A percentile compares a stretch with the other conserved stretches of the same genome.
Evolutionary conservation across 768 basidiomycete species (phyloP).

Genomic region (Auricularia heimuer): DNA sequence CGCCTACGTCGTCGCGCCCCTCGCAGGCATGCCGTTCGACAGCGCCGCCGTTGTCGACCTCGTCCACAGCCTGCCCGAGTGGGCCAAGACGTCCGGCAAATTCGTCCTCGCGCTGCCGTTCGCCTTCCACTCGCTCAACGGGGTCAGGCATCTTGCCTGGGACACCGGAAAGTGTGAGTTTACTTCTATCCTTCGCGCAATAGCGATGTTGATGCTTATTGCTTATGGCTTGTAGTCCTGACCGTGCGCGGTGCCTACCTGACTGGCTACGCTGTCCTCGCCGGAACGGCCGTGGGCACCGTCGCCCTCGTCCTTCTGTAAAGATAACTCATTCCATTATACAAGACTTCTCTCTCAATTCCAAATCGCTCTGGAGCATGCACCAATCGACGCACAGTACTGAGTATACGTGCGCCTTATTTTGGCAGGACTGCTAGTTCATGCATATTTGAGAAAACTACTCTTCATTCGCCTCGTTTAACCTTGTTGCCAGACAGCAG

Average conservation of each 20-base stretch:
- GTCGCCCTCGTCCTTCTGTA: conserved; percentile 53
- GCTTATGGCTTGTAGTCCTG: conserved; percentile 43
- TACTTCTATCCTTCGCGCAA: conserved; percentile 1
- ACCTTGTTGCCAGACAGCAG: no score
- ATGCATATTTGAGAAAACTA: no score
- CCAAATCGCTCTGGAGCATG: no score
- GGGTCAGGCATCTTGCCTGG: conserved; percentile 84
- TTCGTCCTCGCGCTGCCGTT: conserved; percentile 76
- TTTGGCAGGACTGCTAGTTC: no score
- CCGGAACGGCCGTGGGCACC: conserved; percentile 65
- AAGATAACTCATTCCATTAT: background rate
- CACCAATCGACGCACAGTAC: no score
- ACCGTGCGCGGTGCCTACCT: conserved; percentile 70
- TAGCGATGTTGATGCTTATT: conserved; percentile 3
- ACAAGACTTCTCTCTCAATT: no score
- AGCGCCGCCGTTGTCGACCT: conserved; percentile 67
- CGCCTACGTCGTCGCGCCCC: conserved; percentile 75
- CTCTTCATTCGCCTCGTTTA: no score
- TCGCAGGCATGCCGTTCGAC: conserved; percentile 52
- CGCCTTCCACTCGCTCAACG: conserved; percentile 85
- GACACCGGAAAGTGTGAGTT: conserved; percentile 79
- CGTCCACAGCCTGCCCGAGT: conserved; percentile 61
- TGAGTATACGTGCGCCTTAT: no score
- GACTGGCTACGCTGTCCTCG: conserved; percentile 78
- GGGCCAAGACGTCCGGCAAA: conserved; percentile 69